Evolutionary conservation across 1,284 basidiomycete genomes (phyloP).

Genomic region (Cutaneotrichosporon cavernicola): DNA sequence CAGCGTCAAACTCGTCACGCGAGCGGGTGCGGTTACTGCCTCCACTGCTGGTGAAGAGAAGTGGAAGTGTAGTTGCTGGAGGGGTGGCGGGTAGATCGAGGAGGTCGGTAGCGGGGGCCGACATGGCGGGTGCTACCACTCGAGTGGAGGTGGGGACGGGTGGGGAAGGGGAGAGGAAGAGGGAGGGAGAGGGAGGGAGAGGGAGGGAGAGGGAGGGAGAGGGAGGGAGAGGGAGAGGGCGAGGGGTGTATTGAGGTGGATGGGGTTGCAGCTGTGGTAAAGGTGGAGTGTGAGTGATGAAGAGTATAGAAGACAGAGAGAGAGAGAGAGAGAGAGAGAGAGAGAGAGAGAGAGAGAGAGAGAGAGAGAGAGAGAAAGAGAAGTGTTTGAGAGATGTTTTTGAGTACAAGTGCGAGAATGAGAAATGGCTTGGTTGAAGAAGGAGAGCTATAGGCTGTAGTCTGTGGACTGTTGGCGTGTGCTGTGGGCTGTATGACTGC

Average conservation of each 20-base stretch:
- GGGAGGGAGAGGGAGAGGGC: neutral
- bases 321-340: neutral
- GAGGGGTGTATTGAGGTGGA: neutral
- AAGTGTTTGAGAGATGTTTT: too few relatives aligned
- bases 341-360: too few relatives aligned
- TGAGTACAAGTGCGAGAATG: too few relatives aligned
- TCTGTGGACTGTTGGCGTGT: too few relatives aligned
- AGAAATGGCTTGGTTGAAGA: too few relatives aligned
- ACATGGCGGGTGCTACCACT: neutral
- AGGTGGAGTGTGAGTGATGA: neutral
- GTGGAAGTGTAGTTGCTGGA: neutral
- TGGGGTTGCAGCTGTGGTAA: neutral
- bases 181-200: too few relatives aligned
- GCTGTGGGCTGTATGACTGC: too few relatives aligned
- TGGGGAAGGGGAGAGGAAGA: neutral
- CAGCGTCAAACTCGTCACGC: conserved; percentile 21
- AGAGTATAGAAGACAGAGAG: neutral
- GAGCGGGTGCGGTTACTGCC: conserved; percentile 13
- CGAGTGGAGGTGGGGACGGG: neutral
- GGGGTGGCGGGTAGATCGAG: neutral
- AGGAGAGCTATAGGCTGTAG: too few relatives aligned
- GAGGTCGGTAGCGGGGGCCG: conserved; percentile 5
- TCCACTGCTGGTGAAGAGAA: neutral
- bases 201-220: neutral
- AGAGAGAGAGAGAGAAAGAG: neutral